Conservation (phyloP, 129 eudicot genomes). For the Flaveria ramosissima region DNA sequence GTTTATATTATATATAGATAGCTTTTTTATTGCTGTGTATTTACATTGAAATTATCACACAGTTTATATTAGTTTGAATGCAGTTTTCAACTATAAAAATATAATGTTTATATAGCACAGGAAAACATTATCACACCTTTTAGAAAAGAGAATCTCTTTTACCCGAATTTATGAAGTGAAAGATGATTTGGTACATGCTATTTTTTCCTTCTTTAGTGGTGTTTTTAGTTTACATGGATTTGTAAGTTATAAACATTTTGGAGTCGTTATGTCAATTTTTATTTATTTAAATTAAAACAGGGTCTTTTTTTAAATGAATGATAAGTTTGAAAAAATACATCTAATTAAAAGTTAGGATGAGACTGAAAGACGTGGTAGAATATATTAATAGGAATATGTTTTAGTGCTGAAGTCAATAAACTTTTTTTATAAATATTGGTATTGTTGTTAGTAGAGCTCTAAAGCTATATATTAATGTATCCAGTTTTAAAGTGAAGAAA, state of each 20-base stretch:
- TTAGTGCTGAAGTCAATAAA: too few species aligned
- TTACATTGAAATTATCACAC: too few species aligned
- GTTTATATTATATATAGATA: too few species aligned
- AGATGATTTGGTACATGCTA: slow-evolving; percentile 1
- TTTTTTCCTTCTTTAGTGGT: background rate
- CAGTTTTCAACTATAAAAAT: too few species aligned
- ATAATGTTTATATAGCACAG: too few species aligned
- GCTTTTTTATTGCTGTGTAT: too few species aligned
- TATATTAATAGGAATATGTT: too few species aligned
- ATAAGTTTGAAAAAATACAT: background rate
- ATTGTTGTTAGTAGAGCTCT: too few species aligned
- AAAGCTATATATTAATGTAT: background rate
- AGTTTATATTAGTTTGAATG: too few species aligned
- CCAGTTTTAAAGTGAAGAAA: background rate
- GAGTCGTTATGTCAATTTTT: background rate
- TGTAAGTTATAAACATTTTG: background rate
- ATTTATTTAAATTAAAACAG: background rate
- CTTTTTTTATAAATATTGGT: too few species aligned
- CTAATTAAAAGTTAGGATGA: too few species aligned
- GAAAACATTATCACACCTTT: background rate
- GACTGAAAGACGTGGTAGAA: too few species aligned
- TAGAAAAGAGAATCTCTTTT: slow-evolving; percentile 14
- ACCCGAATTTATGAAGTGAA: slow-evolving; percentile 6
- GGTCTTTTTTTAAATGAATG: background rate
- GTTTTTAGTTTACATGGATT: slow-evolving; percentile 4